Evolutionary conservation across 179 eudicot genomes (phyloP), one percentile per base, ranked within the genome.

Genomic region (Silene noctiflora): DNA sequence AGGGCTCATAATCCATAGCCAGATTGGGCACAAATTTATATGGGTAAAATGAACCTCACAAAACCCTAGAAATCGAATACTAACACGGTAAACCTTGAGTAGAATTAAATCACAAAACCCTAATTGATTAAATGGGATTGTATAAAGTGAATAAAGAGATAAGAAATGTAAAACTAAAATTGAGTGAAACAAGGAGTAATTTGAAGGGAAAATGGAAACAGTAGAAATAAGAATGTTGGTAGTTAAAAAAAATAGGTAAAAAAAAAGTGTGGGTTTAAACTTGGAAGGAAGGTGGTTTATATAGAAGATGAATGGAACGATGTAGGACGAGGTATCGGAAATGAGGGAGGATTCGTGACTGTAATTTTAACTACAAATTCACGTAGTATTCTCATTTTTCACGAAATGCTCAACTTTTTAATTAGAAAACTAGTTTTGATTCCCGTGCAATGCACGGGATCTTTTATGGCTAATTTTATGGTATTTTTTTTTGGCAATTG

Each of bases 1-100:
- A 76, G 42, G 77, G 84, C 65, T 77, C 84, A 63, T 76, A 83
- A 51, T 81, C 81, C 86, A 83, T 81, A 60, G 72, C 78, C 76
- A 74, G 75, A 66, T 27, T 78, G 83, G 51, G 59, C 59, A 55
- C 33, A 21, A 20, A 48, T 46, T 53, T 72, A 14, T 72, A 14
- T 58, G 67, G 66, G 4, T 4, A 27, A 51, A 9, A 22, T 1
- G 44, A 42, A 78, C 72, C 51, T 4, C 14, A 25, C 56, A 51
- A 81, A 81, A 74, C 81, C 84, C 84, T 75, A 75, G 56, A 76
- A 81, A 68, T 24, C 20, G 73, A 35, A 1, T 21, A 33, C 16
- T 55, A 55, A 55, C 20, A 55, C 13, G 11, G 20, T 55, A 55
- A 14, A 55, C 6, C 19, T 44, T 17, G 59, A 55, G 59, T 55